These are phyloP conservation scores for Podaxis mareebaensis DNA, from an alignment of 768 basidiomycete genomes.

Conservation along the genomic window DNA sequence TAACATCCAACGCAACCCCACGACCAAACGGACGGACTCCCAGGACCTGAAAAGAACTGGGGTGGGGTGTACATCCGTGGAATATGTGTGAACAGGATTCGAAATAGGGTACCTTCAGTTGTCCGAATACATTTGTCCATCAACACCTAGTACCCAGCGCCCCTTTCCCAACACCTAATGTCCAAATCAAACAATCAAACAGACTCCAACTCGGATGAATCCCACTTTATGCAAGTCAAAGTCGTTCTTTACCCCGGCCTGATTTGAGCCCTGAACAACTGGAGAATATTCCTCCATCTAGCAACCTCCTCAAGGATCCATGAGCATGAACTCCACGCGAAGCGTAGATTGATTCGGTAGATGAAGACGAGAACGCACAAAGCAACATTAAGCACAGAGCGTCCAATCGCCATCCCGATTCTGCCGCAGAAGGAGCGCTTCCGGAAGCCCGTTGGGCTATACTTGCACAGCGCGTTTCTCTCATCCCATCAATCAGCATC, in stretches of 20 bases:
- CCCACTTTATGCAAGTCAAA: background rate
- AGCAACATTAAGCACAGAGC: background rate
- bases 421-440: constrained; percentile 7
- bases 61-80: constrained; percentile 4
- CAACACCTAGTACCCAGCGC: background rate
- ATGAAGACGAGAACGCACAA: background rate
- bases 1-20: background rate
- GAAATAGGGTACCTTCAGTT: constrained; percentile 1
- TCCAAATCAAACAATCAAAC: background rate
- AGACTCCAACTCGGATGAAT: background rate
- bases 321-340: background rate
- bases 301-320: background rate
- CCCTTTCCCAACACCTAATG: background rate
- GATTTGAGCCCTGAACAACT: background rate
- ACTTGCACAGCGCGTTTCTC: constrained; percentile 1
- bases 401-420: constrained; percentile 8
- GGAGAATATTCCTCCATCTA: background rate
- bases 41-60: constrained; percentile 10
- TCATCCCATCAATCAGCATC: constrained; percentile 7
- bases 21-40: background rate
- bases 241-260: background rate
- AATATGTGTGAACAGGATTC: constrained; percentile 11
- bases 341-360: background rate
- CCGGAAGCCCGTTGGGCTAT: background rate
- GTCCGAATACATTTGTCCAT: background rate